Base-by-base conservation (phyloP, 2,329 filamentous ascomycete genomes). In the Orbilia brochopaga region DNA sequence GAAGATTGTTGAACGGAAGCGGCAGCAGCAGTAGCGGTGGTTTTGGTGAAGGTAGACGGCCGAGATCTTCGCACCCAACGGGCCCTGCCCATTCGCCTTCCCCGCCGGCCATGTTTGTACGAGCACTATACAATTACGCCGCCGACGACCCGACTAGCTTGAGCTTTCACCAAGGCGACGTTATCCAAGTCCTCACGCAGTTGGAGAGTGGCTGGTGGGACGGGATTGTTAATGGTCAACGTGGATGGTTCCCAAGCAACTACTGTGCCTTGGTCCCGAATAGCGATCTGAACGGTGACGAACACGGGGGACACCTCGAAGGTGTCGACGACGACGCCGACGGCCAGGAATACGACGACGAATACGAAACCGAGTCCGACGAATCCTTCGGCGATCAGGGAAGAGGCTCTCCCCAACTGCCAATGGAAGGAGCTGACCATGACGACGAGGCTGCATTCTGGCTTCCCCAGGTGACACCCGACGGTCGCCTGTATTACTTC, bases 161-260 rank as follows among this genome's bases (percentile, higher is more conserved):
- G 79, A 97, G 92, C 81, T 99, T 99, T 81, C 91, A 91, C 77
- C 90, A 96, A 80, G 94, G 94, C 78, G 94, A 99, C 81, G 88
- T 97, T 76, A 99, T 99, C 77, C 93, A 97, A 81, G 94, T 99
- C 77, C 93, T 99, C 77, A 99, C 94, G 59, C 93, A 97, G 81
- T 85, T 97, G 65, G 94, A 99, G 80, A 97, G 92, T 78, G 94
- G 94, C 64, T 99, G 94, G 94, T 99, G 94, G 94, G 94, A 99
- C 81, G 94, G 94, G 54, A 91, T 99, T 63, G 96, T 99, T 79
- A 94, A 97, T 78, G 91, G 92, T 69, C 90, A 96, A 76, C 88
- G 94, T 79, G 94, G 94, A 79, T 99, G 94, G 94, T 99, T 99
- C 80, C 94, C 94, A 40, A 97, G 93, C 83, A 99, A 99, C 80